Evolutionary conservation across 2,329 filamentous ascomycete genomes (phyloP), one percentile per base, ranked within the genome.

Genomic region (Ophiosphaerella narmari): DNA sequence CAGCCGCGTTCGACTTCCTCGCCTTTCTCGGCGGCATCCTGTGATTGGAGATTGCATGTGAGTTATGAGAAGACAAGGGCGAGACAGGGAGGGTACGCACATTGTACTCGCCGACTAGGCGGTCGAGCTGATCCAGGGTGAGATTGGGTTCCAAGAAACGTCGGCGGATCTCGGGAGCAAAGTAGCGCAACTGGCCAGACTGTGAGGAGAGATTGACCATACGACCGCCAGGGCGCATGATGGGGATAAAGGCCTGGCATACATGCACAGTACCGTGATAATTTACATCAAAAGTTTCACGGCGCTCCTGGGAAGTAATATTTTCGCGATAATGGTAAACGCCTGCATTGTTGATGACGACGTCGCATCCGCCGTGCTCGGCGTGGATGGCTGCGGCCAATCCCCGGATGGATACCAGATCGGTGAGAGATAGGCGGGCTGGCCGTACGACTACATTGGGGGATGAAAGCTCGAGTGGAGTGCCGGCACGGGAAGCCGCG

Each of bases 311-410:
- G 21, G 47, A 36, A 46, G 54, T 51, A 43, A 54, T 54, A 42
- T 50, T 52, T 21, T 21, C 4, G 3, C 18, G 18, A 21, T 21
- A 21, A 21, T 21, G 18, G 18, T 21, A 21, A 14, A 59, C 39
- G 36, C 46, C 55, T 2, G 55, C 53, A 35, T 59, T 59, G 44
- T 56, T 56, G 42, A 59, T 59, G 4, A 59, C 37, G 29, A 56
- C 24, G 32, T 54, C 48, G 31, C 51, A 36, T 13, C 33, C 24
- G 11, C 29, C 26, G 21, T 41, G 37, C 16, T 45, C 26, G 6
- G 37, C 29, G 1, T 34, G 12, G 18, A 4, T 42, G 2, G 39
- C 29, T 9, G 31, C 16, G 31, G 51, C 26, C 37, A 59, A 50
- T 2, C 52, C 24, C 6, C 31, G 21, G 14, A 59, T 59, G 16